A percentile compares a stretch with the other conserved stretches of the same genome.
Evolutionary conservation across 257 asterid species (phyloP).

Genomic region (Striga asiatica): DNA sequence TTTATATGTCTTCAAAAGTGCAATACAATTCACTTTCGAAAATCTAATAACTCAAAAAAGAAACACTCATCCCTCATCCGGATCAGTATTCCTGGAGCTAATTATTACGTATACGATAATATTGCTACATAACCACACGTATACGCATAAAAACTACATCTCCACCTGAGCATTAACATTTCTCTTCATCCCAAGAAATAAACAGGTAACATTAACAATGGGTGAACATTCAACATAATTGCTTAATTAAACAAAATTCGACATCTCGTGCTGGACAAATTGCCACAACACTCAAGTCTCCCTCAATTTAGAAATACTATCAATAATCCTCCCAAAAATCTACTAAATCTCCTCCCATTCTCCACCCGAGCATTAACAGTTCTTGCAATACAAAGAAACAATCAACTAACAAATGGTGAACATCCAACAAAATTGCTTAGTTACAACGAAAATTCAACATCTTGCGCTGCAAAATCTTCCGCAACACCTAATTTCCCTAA

Average conservation of each 20-base stretch:
- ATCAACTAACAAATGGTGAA: background rate
- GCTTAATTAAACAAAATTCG: too few species aligned
- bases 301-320: too few species aligned
- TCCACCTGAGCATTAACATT: background rate
- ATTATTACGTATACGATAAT: too few species aligned
- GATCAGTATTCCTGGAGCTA: constrained; percentile 3
- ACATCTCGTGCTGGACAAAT: too few species aligned
- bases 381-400: background rate
- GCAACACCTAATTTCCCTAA: too few species aligned
- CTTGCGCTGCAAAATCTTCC: too few species aligned
- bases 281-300: too few species aligned
- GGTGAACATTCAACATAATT: background rate
- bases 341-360: background rate
- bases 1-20: background rate
- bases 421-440: background rate
- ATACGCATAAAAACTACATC: constrained; percentile 6
- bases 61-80: too few species aligned
- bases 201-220: background rate
- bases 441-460: too few species aligned
- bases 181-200: background rate
- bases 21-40: background rate
- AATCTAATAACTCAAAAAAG: background rate
- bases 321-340: background rate
- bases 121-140: too few species aligned
- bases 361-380: background rate